Conservation (phyloP, 345 rosid genomes). For the Turnera subulata region DNA sequence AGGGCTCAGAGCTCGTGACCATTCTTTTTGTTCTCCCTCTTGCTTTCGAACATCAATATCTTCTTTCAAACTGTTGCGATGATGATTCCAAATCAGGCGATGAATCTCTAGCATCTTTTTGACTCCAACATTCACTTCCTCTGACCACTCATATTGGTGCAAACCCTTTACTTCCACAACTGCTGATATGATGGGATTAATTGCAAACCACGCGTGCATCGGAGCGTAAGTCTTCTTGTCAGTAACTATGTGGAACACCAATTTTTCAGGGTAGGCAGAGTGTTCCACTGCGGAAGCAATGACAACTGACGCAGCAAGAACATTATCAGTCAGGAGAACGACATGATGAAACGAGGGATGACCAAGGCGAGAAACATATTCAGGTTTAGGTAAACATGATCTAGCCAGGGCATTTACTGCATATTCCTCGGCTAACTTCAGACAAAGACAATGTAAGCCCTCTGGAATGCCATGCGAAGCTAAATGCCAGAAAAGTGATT, state of each 20-base stretch:
- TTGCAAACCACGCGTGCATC: slow-evolving; percentile 97
- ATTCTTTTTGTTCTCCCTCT: slow-evolving; percentile 34
- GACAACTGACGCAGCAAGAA: slow-evolving; percentile 89
- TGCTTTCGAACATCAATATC: slow-evolving; percentile 30
- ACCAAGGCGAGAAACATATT: slow-evolving; percentile 57
- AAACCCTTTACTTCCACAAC: slow-evolving; percentile 91
- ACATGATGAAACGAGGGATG: slow-evolving; percentile 70
- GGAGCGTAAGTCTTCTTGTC: slow-evolving; percentile 90
- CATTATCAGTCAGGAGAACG: slow-evolving; percentile 79
- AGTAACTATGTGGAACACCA: slow-evolving; percentile 85
- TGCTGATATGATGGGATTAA: slow-evolving; percentile 53
- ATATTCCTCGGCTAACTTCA: slow-evolving; percentile 83
- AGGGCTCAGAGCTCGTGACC: slow-evolving; percentile 54
- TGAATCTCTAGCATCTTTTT: slow-evolving; percentile 72
- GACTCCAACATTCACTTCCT: slow-evolving; percentile 59
- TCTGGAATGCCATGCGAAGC: slow-evolving; percentile 88
- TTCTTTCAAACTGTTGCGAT: slow-evolving; percentile 51
- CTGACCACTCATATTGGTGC: slow-evolving; percentile 89
- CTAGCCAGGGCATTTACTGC: slow-evolving; percentile 79
- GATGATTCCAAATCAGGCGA: slow-evolving; percentile 57
- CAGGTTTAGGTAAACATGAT: slow-evolving; percentile 73
- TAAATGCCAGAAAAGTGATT: slow-evolving; percentile 80
- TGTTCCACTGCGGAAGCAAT: slow-evolving; percentile 64
- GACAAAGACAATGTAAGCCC: slow-evolving; percentile 79
- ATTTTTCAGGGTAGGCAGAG: slow-evolving; percentile 56